These are phyloP conservation scores for Phytophthora kernoviae DNA, from an alignment of 352 stramenopile species.

Conservation along the genomic window DNA sequence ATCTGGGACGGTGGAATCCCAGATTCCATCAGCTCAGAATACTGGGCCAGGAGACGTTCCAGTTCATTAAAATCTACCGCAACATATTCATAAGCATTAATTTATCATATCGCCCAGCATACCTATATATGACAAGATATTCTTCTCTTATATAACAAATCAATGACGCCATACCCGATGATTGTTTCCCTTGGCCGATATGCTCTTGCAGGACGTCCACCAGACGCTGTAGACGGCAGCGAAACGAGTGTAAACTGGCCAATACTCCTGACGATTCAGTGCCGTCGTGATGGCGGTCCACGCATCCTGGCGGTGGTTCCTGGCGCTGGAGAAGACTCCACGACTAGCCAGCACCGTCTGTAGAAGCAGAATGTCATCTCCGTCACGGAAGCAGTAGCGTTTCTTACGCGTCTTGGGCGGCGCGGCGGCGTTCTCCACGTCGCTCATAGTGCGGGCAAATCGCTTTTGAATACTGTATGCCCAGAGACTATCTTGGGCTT, in stretches of 20 bases:
- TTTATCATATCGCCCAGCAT: conserved; percentile 13
- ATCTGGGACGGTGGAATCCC: neutral
- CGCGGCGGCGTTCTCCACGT: neutral
- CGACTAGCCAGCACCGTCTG: conserved; percentile 10
- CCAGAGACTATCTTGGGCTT: neutral
- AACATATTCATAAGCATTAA: conserved; percentile 3
- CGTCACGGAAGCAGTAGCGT: conserved; percentile 21
- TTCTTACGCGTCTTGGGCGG: conserved; percentile 21
- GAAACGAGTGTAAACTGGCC: conserved; percentile 12
- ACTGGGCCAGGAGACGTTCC: conserved; percentile 19
- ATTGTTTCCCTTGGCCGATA: conserved; percentile 1
- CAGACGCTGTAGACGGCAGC: conserved; percentile 17
- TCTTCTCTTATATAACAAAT: conserved; percentile 6
- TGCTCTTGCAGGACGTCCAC: conserved; percentile 12
- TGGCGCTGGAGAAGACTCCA: neutral
- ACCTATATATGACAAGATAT: neutral
- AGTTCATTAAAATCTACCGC: conserved; percentile 16
- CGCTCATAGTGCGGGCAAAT: conserved; percentile 19
- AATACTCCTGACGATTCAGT: conserved; percentile 14
- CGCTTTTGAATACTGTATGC: neutral
- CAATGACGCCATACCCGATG: conserved; percentile 6
- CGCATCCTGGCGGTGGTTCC: neutral
- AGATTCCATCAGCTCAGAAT: conserved; percentile 6
- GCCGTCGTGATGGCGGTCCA: conserved; percentile 17
- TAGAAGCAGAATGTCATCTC: conserved; percentile 21